Evolutionary conservation across 2,329 filamentous ascomycete genomes (phyloP), one percentile per base, ranked within the genome.

Genomic region (Sporothrix brunneoviolacea): DNA sequence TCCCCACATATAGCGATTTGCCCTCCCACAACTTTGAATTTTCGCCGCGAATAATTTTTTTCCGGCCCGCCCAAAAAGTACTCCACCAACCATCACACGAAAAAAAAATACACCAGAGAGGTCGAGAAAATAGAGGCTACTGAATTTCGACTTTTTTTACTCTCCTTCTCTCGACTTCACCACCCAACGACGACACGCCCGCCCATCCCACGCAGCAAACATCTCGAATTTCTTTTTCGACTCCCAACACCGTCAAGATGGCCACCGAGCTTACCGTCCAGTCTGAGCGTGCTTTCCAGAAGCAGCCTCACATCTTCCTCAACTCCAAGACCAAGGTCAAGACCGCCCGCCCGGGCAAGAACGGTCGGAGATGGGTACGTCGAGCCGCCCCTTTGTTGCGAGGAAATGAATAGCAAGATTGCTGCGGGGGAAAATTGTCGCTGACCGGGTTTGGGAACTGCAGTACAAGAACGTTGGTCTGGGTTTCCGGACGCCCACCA

Each of bases 261-360:
- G 90, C 90, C 73, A 95, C 90, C 83, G 90, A 95, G 82, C 83
- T 96, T 80, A 95, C 90, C 75, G 93, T 98, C 77, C 93, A 98
- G 86, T 94, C 89, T 74, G 93, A 98, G 86, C 91, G 93, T 81
- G 93, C 93, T 83, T 98, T 88, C 88, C 93, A 97, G 79, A 98
- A 98, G 86, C 91, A 98, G 84, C 93, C 93, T 75, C 93, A 98
- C 79, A 95, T 98, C 83, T 98, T 97, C 88, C 84, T 88, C 70
- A 96, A 97, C 86, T 81, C 86, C 72, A 98, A 98, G 86, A 78
- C 80, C 74, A 89, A 90, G 82, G 76, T 83, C 71, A 85, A 87
- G 76, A 88, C 86, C 72, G 78, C 79, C 74, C 85, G 84, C 73
- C 86, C 86, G 66, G 90, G 90, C 74, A 94, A 95, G 84, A 86